These are phyloP conservation scores for Plenodomus lindquistii DNA, from an alignment of 2,329 filamentous ascomycete genomes.

Conservation along the genomic window DNA sequence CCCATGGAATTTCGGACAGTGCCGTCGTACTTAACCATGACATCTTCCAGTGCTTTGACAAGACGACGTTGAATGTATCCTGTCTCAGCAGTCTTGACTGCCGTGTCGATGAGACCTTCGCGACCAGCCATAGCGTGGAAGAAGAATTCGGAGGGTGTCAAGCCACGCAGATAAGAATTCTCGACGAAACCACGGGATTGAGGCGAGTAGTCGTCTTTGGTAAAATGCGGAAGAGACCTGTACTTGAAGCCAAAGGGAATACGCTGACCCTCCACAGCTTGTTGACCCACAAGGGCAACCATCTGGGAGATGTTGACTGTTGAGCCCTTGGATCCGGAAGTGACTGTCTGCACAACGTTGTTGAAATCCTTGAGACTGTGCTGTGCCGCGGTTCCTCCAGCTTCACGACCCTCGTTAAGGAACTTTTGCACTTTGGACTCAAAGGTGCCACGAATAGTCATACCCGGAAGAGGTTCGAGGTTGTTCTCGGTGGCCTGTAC, in stretches of 20 bases:
- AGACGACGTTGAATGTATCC: constrained; percentile 98
- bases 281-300: constrained; percentile 96
- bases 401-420: constrained; percentile 93
- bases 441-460: constrained; percentile 98
- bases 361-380: constrained; percentile 93
- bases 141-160: constrained; percentile 97
- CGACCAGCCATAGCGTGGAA: constrained; percentile 99
- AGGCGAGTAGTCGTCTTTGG: constrained; percentile 98
- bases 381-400: constrained; percentile 89
- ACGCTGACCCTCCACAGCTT: constrained; percentile 97
- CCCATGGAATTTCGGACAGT: constrained; percentile 96
- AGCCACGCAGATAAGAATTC: constrained; percentile 94
- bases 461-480: constrained; percentile 91
- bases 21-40: constrained; percentile 96
- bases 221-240: constrained; percentile 93
- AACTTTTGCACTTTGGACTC: constrained; percentile 95
- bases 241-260: constrained; percentile 99
- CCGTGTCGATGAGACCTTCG: constrained; percentile 99
- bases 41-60: constrained; percentile 96
- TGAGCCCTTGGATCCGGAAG: constrained; percentile 96
- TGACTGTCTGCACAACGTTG: constrained; percentile 95
- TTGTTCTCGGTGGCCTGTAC: constrained; percentile 79
- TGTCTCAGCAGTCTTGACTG: constrained; percentile 98
- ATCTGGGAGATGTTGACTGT: constrained; percentile 99
- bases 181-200: constrained; percentile 97